Evolutionary conservation across 176 grass and related monocot genomes (phyloP), one percentile per base, ranked within the genome.

Genomic region (Chloris gayana): DNA sequence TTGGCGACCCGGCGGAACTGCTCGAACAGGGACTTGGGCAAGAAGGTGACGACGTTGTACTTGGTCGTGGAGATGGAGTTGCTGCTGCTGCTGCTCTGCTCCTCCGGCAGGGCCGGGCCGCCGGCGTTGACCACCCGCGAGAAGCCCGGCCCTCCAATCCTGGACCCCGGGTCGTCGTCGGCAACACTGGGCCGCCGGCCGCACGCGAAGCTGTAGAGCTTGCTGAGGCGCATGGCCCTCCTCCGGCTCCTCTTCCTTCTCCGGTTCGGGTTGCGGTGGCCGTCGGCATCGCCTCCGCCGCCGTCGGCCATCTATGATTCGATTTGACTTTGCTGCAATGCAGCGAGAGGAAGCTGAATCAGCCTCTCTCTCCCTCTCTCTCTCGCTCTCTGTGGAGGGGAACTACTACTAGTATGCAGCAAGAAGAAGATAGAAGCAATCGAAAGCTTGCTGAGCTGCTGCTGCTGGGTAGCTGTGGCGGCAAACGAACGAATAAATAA

Each of bases 1-100:
- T 98, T 98, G 69, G 92, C 96, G 4, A 94, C 96, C 14, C 96
- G 67, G 21, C 92, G 79, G 74, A 98, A 98, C 83, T 98, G 96
- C 88, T 98, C 96, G 68, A 98, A 98, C 9, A 98, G 80, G 32
- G 90, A 98, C 77, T 89, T 98, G 19, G 96, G 92, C 1, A 98
- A 0, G 74, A 98, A 98, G 30, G 87, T 93, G 19, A 58, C 51
- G 0, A 85, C 68, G 80, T 78, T 98, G 74, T 98, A 98, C 81
- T 98, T 98, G 60, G 96, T 93, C 8, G 96, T 98, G 27, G 88
- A 91, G 12, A 98, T 86, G 51, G 75, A 81, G 84, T 98, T 98
- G 33, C 71, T 75, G 1, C 73, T 10, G 73, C 2, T 14, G 57
- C 38, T 45, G 59, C 29, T 21, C n/a, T 9, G 49, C 47, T 22